These are phyloP conservation scores for Santalum album DNA, from an alignment of 164 flowering plant species.

Conservation along the genomic window DNA sequence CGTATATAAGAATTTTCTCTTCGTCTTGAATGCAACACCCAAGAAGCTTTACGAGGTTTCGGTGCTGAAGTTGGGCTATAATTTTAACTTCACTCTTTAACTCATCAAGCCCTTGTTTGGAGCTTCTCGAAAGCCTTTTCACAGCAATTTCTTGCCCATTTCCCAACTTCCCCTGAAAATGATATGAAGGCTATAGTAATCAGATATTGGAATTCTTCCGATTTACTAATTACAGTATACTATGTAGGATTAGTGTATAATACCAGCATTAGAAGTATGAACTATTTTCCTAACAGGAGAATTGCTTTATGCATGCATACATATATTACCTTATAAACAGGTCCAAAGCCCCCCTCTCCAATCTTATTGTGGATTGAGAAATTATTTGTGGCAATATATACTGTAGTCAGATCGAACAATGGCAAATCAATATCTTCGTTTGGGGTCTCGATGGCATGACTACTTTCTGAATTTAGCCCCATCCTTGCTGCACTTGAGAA, in stretches of 20 bases:
- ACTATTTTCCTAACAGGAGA: too few species aligned
- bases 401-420: slow-evolving; percentile 11
- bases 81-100: not conserved
- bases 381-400: slow-evolving; percentile 17
- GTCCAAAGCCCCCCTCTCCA: slow-evolving; percentile 33
- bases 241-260: too few species aligned
- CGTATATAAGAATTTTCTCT: not conserved
- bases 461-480: too few species aligned
- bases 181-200: too few species aligned
- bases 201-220: too few species aligned
- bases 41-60: not conserved
- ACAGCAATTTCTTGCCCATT: not conserved
- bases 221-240: too few species aligned
- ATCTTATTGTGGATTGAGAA: slow-evolving; percentile 22
- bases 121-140: not conserved
- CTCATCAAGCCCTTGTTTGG: not conserved
- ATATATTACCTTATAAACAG: slow-evolving; percentile 28
- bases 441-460: not conserved
- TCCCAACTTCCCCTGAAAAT: not conserved
- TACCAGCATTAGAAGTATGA: too few species aligned
- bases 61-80: not conserved
- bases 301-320: too few species aligned
- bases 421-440: slow-evolving; percentile 20
- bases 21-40: not conserved
- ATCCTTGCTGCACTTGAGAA: too few species aligned